Evolutionary conservation across 768 basidiomycete genomes (phyloP).

Genomic region (Russula griseocarnosa): DNA sequence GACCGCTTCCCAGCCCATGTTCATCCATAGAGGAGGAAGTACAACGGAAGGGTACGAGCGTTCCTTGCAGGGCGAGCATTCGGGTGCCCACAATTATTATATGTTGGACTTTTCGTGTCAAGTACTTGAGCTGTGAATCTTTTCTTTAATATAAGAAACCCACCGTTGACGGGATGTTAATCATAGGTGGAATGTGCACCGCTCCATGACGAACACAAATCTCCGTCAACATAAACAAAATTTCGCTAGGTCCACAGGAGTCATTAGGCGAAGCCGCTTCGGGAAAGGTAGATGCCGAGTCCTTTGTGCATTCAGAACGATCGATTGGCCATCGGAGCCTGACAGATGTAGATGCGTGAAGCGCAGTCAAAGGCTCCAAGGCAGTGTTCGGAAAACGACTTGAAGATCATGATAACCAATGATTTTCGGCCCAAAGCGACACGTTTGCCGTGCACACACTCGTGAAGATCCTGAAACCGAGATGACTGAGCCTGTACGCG

Average conservation of each 20-base stretch:
- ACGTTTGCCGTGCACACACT: constrained; percentile 1
- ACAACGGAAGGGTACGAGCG: constrained; percentile 11
- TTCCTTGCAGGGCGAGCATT: constrained; percentile 17
- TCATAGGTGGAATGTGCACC: constrained; percentile 5
- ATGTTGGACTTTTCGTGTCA: background rate
- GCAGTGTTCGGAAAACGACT: constrained; percentile 18
- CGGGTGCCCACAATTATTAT: constrained; percentile 14
- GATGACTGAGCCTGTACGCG: background rate
- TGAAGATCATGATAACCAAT: background rate
- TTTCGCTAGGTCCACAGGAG: constrained; percentile 11
- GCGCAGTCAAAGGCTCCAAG: constrained; percentile 13
- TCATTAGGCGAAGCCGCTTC: constrained; percentile 14
- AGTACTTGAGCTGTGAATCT: background rate
- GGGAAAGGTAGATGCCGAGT: constrained; percentile 20
- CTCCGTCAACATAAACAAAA: constrained; percentile 15
- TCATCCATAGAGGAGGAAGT: constrained; percentile 24
- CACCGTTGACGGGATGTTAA: constrained; percentile 12
- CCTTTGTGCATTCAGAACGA: background rate
- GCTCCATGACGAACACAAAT: constrained; percentile 18
- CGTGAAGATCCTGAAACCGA: constrained; percentile 15
- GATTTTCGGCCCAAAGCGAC: constrained; percentile 1
- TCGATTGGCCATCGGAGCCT: constrained; percentile 19
- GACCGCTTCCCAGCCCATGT: constrained; percentile 7
- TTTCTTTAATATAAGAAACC: constrained; percentile 17
- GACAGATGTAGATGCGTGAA: constrained; percentile 1